Conservation (phyloP, 2,329 filamentous ascomycete genomes). For the Apiospora sp. region DNA sequence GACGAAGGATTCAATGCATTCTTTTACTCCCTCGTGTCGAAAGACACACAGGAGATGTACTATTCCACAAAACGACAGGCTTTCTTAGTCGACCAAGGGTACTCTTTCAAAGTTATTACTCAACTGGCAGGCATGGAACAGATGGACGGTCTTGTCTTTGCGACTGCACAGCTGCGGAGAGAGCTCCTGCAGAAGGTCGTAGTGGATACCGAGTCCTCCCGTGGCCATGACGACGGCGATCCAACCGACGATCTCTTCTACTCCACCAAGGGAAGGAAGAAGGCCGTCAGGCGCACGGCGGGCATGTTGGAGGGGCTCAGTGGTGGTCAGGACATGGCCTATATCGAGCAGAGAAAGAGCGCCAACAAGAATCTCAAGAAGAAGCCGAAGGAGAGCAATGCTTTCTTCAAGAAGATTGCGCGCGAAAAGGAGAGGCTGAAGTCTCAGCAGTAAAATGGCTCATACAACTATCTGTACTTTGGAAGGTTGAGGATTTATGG, state of each 20-base stretch:
- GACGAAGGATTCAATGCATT: conserved; percentile 99
- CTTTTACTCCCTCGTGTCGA: conserved; percentile 97
- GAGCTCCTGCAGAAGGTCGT: conserved; percentile 90
- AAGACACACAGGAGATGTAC: conserved; percentile 97
- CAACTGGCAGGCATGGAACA: conserved; percentile 91
- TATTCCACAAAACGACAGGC: conserved; percentile 97
- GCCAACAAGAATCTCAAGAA: conserved; percentile 73
- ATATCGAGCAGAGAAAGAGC: conserved; percentile 81
- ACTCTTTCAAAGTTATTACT: conserved; percentile 99
- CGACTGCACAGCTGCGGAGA: conserved; percentile 78
- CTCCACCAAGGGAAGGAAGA: conserved; percentile 51
- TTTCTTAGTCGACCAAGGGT: conserved; percentile 96
- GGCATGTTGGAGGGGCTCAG: conserved; percentile 86
- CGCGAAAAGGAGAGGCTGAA: conserved; percentile 65
- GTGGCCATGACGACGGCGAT: conserved; percentile 70
- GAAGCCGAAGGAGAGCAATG: conserved; percentile 62
- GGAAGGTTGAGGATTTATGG: neutral
- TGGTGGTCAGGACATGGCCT: conserved; percentile 97
- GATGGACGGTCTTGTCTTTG: conserved; percentile 81
- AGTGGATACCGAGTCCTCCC: conserved; percentile 80
- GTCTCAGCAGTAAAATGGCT: conserved; percentile 4
- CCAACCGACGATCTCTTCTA: conserved; percentile 57
- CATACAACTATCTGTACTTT: neutral
- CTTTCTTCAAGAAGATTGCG: conserved; percentile 72
- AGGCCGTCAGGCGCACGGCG: conserved; percentile 78